Percentiles rank a stretch among this genome's conserved stretches.
Conservation (phyloP, 2,329 filamentous ascomycete species). For the Calonectria honghensis region DNA sequence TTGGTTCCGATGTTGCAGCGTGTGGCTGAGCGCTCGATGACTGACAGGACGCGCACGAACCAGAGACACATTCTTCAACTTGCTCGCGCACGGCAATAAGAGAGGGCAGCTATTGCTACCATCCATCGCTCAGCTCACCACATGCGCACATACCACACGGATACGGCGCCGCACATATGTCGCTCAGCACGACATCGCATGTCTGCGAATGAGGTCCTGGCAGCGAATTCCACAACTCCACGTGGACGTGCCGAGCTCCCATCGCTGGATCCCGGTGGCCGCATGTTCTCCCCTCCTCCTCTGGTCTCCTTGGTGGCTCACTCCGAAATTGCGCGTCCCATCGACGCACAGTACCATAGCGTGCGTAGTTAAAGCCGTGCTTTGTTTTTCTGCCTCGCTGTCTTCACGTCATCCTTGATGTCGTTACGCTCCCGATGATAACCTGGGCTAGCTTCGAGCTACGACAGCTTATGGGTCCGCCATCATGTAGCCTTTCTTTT, state of each 20-base stretch:
- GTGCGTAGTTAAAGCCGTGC: neutral
- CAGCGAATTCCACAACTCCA: conserved; percentile 54
- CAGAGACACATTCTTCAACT: conserved; percentile 9
- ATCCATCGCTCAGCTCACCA: conserved; percentile 28
- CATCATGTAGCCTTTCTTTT: conserved; percentile 11
- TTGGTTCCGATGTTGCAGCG: neutral
- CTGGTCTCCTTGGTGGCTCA: conserved; percentile 35
- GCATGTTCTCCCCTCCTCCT: conserved; percentile 23
- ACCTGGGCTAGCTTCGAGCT: neutral
- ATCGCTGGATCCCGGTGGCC: conserved; percentile 27
- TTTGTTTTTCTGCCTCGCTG: conserved; percentile 3
- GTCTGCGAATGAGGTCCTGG: conserved; percentile 13
- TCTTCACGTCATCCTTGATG: conserved; percentile 15
- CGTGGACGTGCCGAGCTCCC: conserved; percentile 46
- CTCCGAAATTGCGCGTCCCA: conserved; percentile 50
- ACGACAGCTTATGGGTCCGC: conserved; percentile 8
- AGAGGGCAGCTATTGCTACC: conserved; percentile 10
- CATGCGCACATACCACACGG: conserved; percentile 22
- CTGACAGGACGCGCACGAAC: conserved; percentile 10
- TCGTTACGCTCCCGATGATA: neutral
- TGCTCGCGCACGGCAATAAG: conserved; percentile 22
- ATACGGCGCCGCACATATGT: conserved; percentile 31
- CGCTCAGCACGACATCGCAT: conserved; percentile 30
- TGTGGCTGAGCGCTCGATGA: conserved; percentile 23
- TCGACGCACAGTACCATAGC: neutral